A percentile compares a stretch with the other conserved stretches of the same genome.
These are phyloP conservation scores for Pseudozyma thailandica DNA, from an alignment of 1,284 basidiomycete genomes.

Conservation along the genomic window DNA sequence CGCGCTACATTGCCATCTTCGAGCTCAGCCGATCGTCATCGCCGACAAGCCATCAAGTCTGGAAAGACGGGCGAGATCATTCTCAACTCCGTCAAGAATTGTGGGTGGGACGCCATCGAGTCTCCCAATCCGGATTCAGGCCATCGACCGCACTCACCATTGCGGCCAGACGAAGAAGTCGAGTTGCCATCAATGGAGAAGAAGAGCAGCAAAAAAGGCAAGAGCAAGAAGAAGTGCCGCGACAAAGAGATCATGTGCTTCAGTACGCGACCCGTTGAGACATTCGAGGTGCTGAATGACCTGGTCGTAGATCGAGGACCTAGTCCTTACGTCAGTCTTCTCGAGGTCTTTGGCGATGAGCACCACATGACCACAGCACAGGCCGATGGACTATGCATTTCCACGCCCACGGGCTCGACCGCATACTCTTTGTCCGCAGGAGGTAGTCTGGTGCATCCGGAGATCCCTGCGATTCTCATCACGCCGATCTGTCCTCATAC, in stretches of 20 bases:
- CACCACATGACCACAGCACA: constrained; percentile 99
- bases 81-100: constrained; percentile 59
- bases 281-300: constrained; percentile 97
- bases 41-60: constrained; percentile 58
- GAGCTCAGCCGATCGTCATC: constrained; percentile 46
- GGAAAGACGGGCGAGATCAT: constrained; percentile 66
- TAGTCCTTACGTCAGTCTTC: constrained; percentile 93
- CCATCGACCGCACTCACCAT: constrained; percentile 18
- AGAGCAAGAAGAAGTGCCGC: constrained; percentile 70
- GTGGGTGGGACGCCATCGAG: constrained; percentile 65
- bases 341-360: constrained; percentile 97
- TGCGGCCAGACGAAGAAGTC: constrained; percentile 27
- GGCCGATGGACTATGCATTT: constrained; percentile 94
- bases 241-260: constrained; percentile 99
- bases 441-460: constrained; percentile 95
- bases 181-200: constrained; percentile 26
- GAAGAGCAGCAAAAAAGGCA: constrained; percentile 74
- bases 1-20: constrained; percentile 51
- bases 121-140: constrained; percentile 24
- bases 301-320: constrained; percentile 97
- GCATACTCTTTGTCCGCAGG: constrained; percentile 95
- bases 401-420: constrained; percentile 97
- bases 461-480: constrained; percentile 95
- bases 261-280: constrained; percentile 91
- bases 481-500: constrained; percentile 99